Evolutionary conservation across 257 asterid genomes (phyloP).

Genomic region (Linderniella brevidens): DNA sequence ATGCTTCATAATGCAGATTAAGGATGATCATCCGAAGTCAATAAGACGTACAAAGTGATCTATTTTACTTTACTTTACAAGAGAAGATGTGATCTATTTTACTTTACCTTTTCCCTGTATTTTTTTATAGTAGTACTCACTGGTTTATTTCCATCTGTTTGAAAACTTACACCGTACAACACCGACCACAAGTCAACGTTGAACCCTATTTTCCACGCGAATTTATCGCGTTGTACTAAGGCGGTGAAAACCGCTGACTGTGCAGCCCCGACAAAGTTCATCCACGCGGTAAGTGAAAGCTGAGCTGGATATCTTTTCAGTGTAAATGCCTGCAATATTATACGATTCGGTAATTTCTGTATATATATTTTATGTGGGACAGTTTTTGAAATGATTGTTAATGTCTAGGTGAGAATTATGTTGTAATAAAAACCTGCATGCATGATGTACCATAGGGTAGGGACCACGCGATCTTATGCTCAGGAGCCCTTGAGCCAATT

Average conservation of each 20-base stretch:
- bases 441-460: slow-evolving; percentile 49
- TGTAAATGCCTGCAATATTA: slow-evolving; percentile 34
- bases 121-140: no score
- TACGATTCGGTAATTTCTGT: neutral
- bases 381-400: neutral
- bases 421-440: slow-evolving; percentile 42
- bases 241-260: slow-evolving; percentile 59
- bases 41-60: no score
- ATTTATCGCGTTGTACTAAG: slow-evolving; percentile 26
- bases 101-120: no score
- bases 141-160: neutral
- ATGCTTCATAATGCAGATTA: neutral
- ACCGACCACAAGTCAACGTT: slow-evolving; percentile 65
- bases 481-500: slow-evolving; percentile 64
- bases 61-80: no score
- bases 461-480: slow-evolving; percentile 53
- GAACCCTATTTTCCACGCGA: slow-evolving; percentile 60
- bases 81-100: no score
- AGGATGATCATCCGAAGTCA: slow-evolving; percentile 16
- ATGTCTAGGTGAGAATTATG: neutral
- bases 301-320: slow-evolving; percentile 63
- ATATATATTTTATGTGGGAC: neutral
- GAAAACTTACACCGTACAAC: slow-evolving; percentile 41
- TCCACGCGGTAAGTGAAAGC: slow-evolving; percentile 60
- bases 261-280: slow-evolving; percentile 61